Base-by-base conservation (phyloP, 2,329 filamentous ascomycete species). In the Apiospora marii region DNA sequence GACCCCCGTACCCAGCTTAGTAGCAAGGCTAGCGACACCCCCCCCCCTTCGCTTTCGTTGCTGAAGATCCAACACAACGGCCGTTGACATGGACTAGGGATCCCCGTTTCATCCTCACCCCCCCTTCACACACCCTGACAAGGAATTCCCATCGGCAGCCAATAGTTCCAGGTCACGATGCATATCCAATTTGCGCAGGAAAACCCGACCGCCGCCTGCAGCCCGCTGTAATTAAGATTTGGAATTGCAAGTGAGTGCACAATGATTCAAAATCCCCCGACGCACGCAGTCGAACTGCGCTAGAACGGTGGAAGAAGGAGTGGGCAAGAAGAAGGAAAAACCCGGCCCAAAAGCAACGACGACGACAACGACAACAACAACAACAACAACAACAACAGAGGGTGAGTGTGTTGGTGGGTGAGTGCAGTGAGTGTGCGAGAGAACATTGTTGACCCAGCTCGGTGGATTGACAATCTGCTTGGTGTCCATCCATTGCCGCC, bases 31-130 rank as follows among this genome's bases (percentile, higher is more conserved):
- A 58, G 30, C 27, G 51, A 34, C 51, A 58, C 53, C 6, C 30
- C 30, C 53, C 6, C 30, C 30, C 14, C 19, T 46, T n/a, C 30
- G 7, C 30, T 30, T 61, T 61, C 27, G 30, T 37, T 61, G 53
- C 53, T 61, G 53, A 61, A 61, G 53, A 61, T 61, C 53, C 53
- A 61, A 64, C 49, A 61, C 53, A 61, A 61, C 53, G 53, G 53
- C 53, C 53, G 53, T 61, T 61, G 53, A 61, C 30, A 37, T 37
- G 30, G 53, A 64, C 58, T 64, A 64, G 58, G 58, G 58, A 64
- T 64, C 58, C 58, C 58, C 34, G 58, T 64, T 64, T 41, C 58
- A n/a, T 34, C 7, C 19, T 22, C 46, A 49, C 58, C 58, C 34
- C 58, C 58, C 30, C 58, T 10, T 37, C 19, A 41, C 58, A 64